Evolutionary conservation across 2,329 filamentous ascomycete genomes (phyloP).

Genomic region (Drechmeria coniospora): DNA sequence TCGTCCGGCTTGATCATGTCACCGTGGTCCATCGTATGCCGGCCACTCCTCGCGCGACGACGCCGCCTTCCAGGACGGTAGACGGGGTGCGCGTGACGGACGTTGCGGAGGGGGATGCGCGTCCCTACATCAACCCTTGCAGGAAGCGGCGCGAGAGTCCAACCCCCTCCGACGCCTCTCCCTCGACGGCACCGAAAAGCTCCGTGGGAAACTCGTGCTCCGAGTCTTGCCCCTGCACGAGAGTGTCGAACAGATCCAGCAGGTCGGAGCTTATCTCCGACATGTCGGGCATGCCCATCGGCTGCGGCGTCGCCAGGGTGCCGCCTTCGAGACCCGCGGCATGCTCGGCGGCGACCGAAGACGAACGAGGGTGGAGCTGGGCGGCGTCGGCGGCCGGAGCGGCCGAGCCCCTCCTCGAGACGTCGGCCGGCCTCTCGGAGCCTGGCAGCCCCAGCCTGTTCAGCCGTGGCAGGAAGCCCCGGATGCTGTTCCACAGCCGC

Average conservation of each 20-base stretch:
- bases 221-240: conserved; percentile 15
- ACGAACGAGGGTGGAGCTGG: neutral
- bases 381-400: neutral
- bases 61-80: no score
- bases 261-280: conserved; percentile 20
- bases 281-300: conserved; percentile 19
- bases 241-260: conserved; percentile 18
- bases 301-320: no score
- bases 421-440: conserved; percentile 3
- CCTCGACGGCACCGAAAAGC: conserved; percentile 5
- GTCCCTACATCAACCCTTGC: conserved; percentile 17
- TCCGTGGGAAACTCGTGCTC: conserved; percentile 5
- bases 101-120: no score
- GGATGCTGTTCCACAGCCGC: conserved; percentile 20
- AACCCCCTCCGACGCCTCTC: conserved; percentile 7
- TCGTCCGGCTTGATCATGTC: no score
- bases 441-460: conserved; percentile 11
- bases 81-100: no score
- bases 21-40: no score
- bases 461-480: conserved; percentile 16
- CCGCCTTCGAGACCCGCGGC: conserved; percentile 1
- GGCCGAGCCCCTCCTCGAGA: no score
- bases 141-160: conserved; percentile 16
- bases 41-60: no score
- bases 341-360: neutral